Conservation (phyloP, 805 yeast genomes). For the Monosporozyma unispora region DNA sequence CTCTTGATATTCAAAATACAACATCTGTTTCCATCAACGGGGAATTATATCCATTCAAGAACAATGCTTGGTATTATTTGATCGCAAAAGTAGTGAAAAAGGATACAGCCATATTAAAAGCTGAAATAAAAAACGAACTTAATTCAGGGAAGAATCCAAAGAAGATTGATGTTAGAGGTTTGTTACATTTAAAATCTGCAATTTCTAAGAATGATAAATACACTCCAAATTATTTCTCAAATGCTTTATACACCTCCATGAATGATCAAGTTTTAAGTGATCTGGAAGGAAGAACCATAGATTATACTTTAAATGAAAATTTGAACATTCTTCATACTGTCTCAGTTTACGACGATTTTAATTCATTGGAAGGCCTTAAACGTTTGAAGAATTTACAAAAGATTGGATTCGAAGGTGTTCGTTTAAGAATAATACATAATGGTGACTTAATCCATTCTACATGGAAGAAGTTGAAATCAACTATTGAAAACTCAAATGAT, state of each 20-base stretch:
- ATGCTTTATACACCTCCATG: conserved; percentile 26
- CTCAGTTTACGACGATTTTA: conserved; percentile 55
- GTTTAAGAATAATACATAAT: conserved; percentile 33
- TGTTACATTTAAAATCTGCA: conserved; percentile 25
- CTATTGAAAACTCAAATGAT: not conserved
- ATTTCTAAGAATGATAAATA: conserved; percentile 39
- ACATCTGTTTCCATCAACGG: conserved; percentile 66
- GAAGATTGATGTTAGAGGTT: conserved; percentile 20
- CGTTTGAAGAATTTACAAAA: conserved; percentile 36
- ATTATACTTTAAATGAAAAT: conserved; percentile 11
- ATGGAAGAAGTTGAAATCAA: conserved; percentile 16
- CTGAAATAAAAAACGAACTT: conserved; percentile 16
- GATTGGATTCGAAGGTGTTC: conserved; percentile 29
- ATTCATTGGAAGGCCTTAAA: conserved; percentile 28
- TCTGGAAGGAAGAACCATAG: conserved; percentile 17
- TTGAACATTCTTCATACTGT: conserved; percentile 30
- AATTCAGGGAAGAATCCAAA: conserved; percentile 5
- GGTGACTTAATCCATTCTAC: conserved; percentile 12
- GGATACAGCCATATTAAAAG: conserved; percentile 36
- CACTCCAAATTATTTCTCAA: conserved; percentile 39
- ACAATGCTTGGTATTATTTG: conserved; percentile 44
- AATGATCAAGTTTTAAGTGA: conserved; percentile 13
- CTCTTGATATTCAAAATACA: conserved; percentile 35
- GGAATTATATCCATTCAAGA: conserved; percentile 43
- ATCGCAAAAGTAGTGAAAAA: conserved; percentile 43